Evolutionary conservation across 2,329 filamentous ascomycete genomes (phyloP).

Genomic region (Rutstroemia sp.): DNA sequence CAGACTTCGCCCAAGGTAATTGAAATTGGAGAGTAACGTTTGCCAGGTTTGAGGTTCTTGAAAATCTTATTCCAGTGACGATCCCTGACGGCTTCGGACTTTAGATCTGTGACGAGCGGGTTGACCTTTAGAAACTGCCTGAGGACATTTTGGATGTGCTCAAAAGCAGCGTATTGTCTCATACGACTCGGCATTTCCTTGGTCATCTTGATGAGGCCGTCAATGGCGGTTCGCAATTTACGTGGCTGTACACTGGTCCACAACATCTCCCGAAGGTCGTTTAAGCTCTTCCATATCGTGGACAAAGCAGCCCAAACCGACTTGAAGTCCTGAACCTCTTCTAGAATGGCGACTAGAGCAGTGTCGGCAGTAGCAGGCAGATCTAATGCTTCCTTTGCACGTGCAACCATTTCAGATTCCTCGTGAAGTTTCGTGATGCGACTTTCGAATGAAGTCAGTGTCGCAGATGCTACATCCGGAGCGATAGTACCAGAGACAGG

Average conservation of each 20-base stretch:
- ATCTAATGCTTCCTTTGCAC: conserved; percentile 93
- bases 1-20: conserved; percentile 98
- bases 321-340: conserved; percentile 98
- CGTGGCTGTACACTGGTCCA: conserved; percentile 96
- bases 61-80: conserved; percentile 98
- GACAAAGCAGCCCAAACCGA: conserved; percentile 95
- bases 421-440: conserved; percentile 79
- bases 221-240: conserved; percentile 83
- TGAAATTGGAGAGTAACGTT: conserved; percentile 86
- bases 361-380: conserved; percentile 74
- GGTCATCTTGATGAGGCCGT: conserved; percentile 91
- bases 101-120: conserved; percentile 76
- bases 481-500: conserved; percentile 92
- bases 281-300: conserved; percentile 93
- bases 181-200: conserved; percentile 99
- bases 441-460: conserved; percentile 73
- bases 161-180: conserved; percentile 99
- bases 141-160: conserved; percentile 89
- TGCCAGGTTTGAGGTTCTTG: conserved; percentile 86
- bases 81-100: conserved; percentile 93
- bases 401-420: conserved; percentile 88
- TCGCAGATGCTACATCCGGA: conserved; percentile 78
- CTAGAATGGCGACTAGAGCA: conserved; percentile 75
- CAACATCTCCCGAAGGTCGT: conserved; percentile 83
- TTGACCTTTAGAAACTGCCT: conserved; percentile 89